Conservation (phyloP, 257 asterid species). For the Solanum medicagineum region DNA sequence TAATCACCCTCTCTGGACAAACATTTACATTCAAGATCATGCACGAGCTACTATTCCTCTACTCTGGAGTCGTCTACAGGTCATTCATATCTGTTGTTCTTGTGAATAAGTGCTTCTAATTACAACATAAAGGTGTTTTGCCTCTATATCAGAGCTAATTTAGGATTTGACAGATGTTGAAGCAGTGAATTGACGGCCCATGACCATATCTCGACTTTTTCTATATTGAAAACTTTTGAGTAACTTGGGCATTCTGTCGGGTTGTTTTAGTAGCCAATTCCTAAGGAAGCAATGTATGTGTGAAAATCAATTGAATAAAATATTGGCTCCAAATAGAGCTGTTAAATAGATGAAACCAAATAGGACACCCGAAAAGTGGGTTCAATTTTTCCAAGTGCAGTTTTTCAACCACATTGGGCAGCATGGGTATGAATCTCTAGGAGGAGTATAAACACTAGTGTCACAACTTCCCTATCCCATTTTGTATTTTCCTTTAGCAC, state of each 20-base stretch:
- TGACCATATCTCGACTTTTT: neutral
- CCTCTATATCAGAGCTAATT: neutral
- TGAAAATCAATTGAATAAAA: neutral
- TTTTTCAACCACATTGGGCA: neutral
- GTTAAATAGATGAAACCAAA: neutral
- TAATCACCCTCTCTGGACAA: constrained; percentile 86
- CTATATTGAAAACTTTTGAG: neutral
- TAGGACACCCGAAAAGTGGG: neutral
- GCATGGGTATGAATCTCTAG: neutral
- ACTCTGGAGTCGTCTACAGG: constrained; percentile 94
- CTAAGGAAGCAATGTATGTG: neutral
- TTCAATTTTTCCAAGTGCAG: neutral
- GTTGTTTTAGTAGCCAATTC: neutral
- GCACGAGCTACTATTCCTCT: constrained; percentile 76
- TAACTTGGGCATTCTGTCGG: neutral
- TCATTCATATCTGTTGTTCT: constrained; percentile 5
- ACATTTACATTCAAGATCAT: constrained; percentile 51
- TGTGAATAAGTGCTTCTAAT: constrained; percentile 4
- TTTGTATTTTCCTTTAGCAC: neutral
- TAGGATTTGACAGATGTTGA: neutral
- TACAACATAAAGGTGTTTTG: neutral
- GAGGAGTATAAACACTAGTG: neutral
- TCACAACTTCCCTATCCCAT: neutral
- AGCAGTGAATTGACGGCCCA: neutral
- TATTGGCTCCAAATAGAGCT: neutral